Evolutionary conservation across 495 filamentous ascomycete species (phyloP), one percentile per base, ranked within the genome.

Genomic region (Acidomyces sp.): DNA sequence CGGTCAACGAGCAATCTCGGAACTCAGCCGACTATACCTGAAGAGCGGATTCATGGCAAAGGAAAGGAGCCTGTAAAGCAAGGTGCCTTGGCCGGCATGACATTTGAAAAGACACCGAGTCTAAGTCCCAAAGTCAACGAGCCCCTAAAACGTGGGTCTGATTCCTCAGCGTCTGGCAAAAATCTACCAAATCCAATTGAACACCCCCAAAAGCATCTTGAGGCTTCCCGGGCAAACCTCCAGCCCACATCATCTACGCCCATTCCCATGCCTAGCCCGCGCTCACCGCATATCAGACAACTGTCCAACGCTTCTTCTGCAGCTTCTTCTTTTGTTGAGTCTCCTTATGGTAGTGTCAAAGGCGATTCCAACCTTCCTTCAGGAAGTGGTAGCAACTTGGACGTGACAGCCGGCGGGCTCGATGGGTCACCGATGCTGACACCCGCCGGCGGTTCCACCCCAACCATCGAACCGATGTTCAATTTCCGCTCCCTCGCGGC

Each of bases 401-500:
- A 46, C 37, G 30, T 48, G 11, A 49, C 39, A n/a, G 39, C 43
- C 6, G 45, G 39, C n/a, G 36, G 16, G 12, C 53, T 46, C n/a
- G 48, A 52, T 21, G 34, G 9, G 31, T 9, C 9, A 4, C n/a
- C 11, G 16, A 10, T 4, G 6, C 17, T 4, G 13, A 36, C 29
- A 2, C 37, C 50, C 4, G 37, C 38, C 12, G 23, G 45, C 6
- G 42, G 48, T 0, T 48, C 46, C 6, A 58, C 57, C 0, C 52
- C 62, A 27, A 70, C 72, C 33, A 58, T 65, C 0, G 87, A 94
- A 51, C 74, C 82, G 2, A 75, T 93, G 74, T 87, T 93, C 63
- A 93, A 92, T 58, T 94, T 95, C 52, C 67, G 82, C 39, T 93
- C 85, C 49, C 64, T 95, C 19, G 82, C 82, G 3, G 82, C 80